These are phyloP conservation scores for Hymenoscyphus repandus DNA, from an alignment of 2,329 filamentous ascomycete genomes.

Conservation along the genomic window DNA sequence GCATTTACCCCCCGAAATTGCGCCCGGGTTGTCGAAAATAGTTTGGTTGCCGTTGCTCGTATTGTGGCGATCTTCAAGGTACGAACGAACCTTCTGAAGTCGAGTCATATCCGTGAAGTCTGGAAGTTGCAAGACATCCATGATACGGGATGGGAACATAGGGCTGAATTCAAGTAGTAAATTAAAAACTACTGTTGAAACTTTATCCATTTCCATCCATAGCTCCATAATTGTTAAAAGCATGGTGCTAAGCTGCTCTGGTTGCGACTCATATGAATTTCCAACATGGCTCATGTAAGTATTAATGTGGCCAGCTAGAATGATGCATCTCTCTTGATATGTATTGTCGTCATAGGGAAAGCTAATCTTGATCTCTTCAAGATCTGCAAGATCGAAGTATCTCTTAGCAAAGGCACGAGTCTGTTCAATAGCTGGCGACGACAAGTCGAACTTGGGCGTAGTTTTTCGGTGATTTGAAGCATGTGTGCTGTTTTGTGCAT, in stretches of 20 bases:
- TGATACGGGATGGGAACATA: constrained; percentile 40
- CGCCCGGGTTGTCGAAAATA: constrained; percentile 41
- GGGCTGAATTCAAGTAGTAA: constrained; percentile 48
- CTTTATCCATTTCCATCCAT: constrained; percentile 52
- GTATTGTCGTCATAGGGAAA: neutral
- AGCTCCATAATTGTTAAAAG: constrained; percentile 51
- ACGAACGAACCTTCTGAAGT: constrained; percentile 43
- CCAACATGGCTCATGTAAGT: constrained; percentile 33
- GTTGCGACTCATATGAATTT: constrained; percentile 37
- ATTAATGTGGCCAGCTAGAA: constrained; percentile 32
- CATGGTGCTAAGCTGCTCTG: constrained; percentile 45
- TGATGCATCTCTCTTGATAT: constrained; percentile 23
- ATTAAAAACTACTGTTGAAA: constrained; percentile 37
- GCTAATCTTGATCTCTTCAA: constrained; percentile 15
- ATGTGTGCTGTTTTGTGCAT: neutral
- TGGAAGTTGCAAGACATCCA: constrained; percentile 52
- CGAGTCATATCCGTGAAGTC: constrained; percentile 42
- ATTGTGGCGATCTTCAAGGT: constrained; percentile 39
- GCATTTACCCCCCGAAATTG: constrained; percentile 42
- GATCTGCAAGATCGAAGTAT: constrained; percentile 22
- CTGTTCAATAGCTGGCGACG: constrained; percentile 1
- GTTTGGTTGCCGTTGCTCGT: constrained; percentile 27
- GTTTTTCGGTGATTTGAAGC: neutral
- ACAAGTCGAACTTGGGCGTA: neutral
- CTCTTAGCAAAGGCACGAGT: constrained; percentile 16